These are phyloP conservation scores for Penicillium argentinense DNA, from an alignment of 495 filamentous ascomycete genomes.

Conservation along the genomic window DNA sequence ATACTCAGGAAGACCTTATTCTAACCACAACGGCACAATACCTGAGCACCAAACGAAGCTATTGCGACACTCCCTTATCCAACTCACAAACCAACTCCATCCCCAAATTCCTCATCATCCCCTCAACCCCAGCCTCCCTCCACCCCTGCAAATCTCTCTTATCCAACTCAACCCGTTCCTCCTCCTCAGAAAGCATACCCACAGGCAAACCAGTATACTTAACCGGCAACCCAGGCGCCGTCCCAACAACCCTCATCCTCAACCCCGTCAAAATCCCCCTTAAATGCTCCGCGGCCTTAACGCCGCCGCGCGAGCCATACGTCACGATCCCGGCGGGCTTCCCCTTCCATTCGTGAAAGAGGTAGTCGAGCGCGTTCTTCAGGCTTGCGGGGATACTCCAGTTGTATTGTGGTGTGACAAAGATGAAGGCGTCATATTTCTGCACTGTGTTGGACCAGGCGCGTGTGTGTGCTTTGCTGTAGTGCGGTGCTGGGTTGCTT, in stretches of 20 bases:
- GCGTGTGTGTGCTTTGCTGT: conserved; percentile 45
- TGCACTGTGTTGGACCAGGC: conserved; percentile 52
- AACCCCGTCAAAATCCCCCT: conserved; percentile 17
- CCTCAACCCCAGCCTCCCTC: conserved; percentile 23
- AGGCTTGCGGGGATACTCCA: conserved; percentile 53
- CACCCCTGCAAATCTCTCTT: conserved; percentile 24
- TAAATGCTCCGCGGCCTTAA: conserved; percentile 32
- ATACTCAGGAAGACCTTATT: background rate
- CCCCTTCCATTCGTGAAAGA: conserved; percentile 58
- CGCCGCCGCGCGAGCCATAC: conserved; percentile 54
- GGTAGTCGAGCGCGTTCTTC: conserved; percentile 65
- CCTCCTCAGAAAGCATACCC: conserved; percentile 15
- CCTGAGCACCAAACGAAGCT: too few species aligned
- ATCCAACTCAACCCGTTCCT: conserved; percentile 23
- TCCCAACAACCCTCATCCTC: conserved; percentile 25
- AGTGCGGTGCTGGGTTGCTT: conserved; percentile 34
- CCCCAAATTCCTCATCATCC: conserved; percentile 31
- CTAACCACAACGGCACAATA: too few species aligned
- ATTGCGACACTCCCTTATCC: too few species aligned
- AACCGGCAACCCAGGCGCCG: conserved; percentile 19
- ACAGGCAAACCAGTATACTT: conserved; percentile 25
- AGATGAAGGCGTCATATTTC: conserved; percentile 52
- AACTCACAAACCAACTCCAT: conserved; percentile 32
- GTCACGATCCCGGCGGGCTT: conserved; percentile 57
- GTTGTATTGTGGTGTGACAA: conserved; percentile 58